These are phyloP conservation scores for Aphanomyces stellatus DNA, from an alignment of 352 stramenopile species.

Conservation along the genomic window DNA sequence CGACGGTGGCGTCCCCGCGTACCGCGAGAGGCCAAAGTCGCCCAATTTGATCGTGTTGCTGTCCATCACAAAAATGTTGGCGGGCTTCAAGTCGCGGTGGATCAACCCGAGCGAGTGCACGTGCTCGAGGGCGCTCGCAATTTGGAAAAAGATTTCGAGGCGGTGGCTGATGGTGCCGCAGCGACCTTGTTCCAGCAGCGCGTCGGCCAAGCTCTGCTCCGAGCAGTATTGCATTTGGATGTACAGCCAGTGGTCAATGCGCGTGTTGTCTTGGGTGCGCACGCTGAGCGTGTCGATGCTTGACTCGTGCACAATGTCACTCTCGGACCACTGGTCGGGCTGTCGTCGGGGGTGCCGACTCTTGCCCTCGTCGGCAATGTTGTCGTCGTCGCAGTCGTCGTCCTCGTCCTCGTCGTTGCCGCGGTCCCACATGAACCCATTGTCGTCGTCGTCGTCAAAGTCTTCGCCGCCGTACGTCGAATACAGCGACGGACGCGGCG, in stretches of 20 bases:
- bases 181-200: constrained; percentile 57
- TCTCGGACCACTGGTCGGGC: constrained; percentile 2
- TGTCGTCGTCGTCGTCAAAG: constrained; percentile 40
- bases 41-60: constrained; percentile 84
- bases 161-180: constrained; percentile 71
- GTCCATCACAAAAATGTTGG: constrained; percentile 88
- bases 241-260: constrained; percentile 79
- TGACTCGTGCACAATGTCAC: constrained; percentile 4
- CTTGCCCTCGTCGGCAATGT: too few species aligned
- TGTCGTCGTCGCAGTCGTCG: constrained; percentile 1
- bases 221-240: constrained; percentile 92
- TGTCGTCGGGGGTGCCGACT: not conserved
- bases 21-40: constrained; percentile 84
- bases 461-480: constrained; percentile 35
- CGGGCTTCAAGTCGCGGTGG: constrained; percentile 88
- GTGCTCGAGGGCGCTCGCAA: constrained; percentile 83
- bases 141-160: constrained; percentile 83
- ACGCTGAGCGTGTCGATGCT: not conserved
- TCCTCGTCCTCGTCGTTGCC: constrained; percentile 33
- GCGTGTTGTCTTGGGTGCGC: not conserved
- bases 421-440: constrained; percentile 72
- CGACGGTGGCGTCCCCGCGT: constrained; percentile 30
- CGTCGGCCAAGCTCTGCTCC: constrained; percentile 76
- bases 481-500: constrained; percentile 40
- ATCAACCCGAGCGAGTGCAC: constrained; percentile 86